Evolutionary conservation across 176 grass and related monocot species (phyloP), one percentile per base, ranked within the genome.

Genomic region (Zoysia japonica): DNA sequence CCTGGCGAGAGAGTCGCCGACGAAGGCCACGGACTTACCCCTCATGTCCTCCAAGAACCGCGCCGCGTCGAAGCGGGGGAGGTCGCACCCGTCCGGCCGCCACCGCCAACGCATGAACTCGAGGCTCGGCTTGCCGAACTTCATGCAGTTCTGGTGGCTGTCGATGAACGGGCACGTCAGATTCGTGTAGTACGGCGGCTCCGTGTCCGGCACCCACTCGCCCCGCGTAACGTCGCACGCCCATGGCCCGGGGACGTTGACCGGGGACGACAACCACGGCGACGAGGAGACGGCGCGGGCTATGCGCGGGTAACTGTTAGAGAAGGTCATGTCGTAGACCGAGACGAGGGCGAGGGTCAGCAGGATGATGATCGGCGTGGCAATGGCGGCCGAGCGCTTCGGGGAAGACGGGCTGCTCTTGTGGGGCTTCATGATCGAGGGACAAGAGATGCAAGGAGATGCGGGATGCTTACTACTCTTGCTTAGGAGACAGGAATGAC

Each of bases 91-190:
- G 55, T 91, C 71, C 1, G 89, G 87, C 47, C 28, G 15, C 92
- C 92, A 94, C 54, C 73, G 78, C 89, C 89, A 94, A 3, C 72
- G 67, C 79, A 94, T 2, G 78, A 84, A 91, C 43, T 89, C 87
- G 16, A 86, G 73, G 82, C 85, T 88, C 2, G 89, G 89, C 74
- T 85, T 85, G 38, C 89, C 89, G 47, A 87, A 89, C 84, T 81
- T 89, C 77, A 91, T 89, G 89, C 92, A 94, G 73, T 94, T 94
- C 89, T 94, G 92, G 80, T 75, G 84, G 50, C 86, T 89, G 74
- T 91, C 83, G 83, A 94, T 94, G 55, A 80, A 67, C 11, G 81
- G 84, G 77, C 92, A 94, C 60, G 89, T 91, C 41, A 67, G 74
- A 83, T 89, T 91, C 11, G 89, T 80, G 84, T 94, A 91, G 86